Percentiles rank a stretch among this genome's conserved stretches.
Evolutionary conservation across 2,329 filamentous ascomycete species (phyloP).

Genomic region (Trichoderma koningii): DNA sequence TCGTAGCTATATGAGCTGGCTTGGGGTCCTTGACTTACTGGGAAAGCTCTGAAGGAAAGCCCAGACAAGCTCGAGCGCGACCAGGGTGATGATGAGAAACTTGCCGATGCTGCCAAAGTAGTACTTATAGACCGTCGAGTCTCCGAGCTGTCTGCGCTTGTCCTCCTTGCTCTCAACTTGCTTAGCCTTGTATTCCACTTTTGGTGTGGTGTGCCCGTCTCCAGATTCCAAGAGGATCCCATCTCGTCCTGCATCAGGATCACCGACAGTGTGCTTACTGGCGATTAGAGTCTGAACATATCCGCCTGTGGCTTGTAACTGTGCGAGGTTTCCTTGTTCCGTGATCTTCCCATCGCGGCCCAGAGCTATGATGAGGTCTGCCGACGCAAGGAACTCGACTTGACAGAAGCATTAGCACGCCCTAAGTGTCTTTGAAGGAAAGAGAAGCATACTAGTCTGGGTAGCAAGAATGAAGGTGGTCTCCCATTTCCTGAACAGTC

Average conservation of each 20-base stretch:
- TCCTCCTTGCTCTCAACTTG: constrained; percentile 7
- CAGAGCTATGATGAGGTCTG: constrained; percentile 22
- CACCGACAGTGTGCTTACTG: background rate
- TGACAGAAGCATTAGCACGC: background rate
- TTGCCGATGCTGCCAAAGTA: constrained; percentile 19
- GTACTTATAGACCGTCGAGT: constrained; percentile 22
- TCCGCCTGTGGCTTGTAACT: background rate
- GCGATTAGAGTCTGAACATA: background rate
- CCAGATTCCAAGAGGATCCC: background rate
- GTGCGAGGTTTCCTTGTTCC: constrained; percentile 8
- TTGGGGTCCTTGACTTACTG: constrained; percentile 30
- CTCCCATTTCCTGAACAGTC: constrained; percentile 35
- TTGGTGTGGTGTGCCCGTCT: background rate
- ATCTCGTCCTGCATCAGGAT: background rate
- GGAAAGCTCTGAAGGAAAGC: constrained; percentile 38
- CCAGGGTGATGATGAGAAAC: constrained; percentile 21
- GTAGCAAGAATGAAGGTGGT: constrained; percentile 45
- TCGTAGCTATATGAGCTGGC: background rate
- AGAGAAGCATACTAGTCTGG: constrained; percentile 34
- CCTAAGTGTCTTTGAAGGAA: background rate
- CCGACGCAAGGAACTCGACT: constrained; percentile 20
- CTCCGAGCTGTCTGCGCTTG: constrained; percentile 8
- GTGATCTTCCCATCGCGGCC: constrained; percentile 3
- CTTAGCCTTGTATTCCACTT: constrained; percentile 7
- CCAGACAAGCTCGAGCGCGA: constrained; percentile 34